Base-by-base conservation (phyloP, 1,284 basidiomycete genomes). In the Porodaedalea pini region DNA sequence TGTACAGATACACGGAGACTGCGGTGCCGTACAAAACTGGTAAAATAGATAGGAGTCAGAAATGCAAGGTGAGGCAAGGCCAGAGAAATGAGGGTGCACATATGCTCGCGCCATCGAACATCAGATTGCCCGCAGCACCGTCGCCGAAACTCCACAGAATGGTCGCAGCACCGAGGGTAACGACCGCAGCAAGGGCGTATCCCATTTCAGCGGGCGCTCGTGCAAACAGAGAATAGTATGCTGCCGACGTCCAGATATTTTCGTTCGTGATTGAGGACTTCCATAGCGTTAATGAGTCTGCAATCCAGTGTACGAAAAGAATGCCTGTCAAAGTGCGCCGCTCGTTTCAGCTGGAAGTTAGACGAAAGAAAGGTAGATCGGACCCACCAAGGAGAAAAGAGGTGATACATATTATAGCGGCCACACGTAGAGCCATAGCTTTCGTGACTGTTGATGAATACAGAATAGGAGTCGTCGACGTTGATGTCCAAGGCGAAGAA, bases 101-200 rank as follows among this genome's bases (percentile, higher is more conserved):
- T 64, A 90, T 85, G 68, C 89, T 90, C 43, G 85, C 90, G 21
- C 89, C 89, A 65, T 92, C 89, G 66, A 92, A 92, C 89, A 92
- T 91, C 65, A 92, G 74, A 69, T 92, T 92, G 36, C 82, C 86
- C 1, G 89, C 90, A 63, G 82, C 73, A 6, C 86, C 82, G 62
- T 92, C 88, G 25, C 80, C 75, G 61, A 91, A 74, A 68, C 87
- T 90, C 84, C 85, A 88, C 17, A 89, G 73, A 56, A 91, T 81
- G 43, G 84, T 86, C 23, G 75, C 69, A 2, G 74, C 86, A 3
- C 88, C 89, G 21, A 85, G 70, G 4, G 74, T 43, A 34, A 83
- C 78, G 40, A 90, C 71, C 15, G 73, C 72, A 15, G 70, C 75
- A 43, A 89, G 76, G 40, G 82, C 66, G 61, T 82, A 86, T 41